Conservation (phyloP, 768 basidiomycete species). For the Chalciporus sphaerocephalus region DNA sequence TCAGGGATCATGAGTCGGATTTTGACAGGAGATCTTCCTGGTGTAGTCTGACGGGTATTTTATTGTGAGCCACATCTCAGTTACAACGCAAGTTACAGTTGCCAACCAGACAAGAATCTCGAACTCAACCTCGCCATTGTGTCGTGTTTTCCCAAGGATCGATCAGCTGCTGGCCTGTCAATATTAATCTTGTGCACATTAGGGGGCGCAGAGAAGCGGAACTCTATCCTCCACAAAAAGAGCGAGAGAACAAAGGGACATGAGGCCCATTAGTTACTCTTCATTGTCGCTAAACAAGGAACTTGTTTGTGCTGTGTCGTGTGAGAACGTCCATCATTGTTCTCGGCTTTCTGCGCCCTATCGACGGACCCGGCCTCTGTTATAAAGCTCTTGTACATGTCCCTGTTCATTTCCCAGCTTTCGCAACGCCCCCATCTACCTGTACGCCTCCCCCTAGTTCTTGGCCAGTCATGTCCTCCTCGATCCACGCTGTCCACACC, state of each 20-base stretch:
- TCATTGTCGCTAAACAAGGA: slow-evolving; percentile 21
- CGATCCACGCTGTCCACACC: slow-evolving; percentile 28
- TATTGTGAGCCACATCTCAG: too few species aligned
- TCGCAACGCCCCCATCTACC: background rate
- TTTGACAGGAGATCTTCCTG: background rate
- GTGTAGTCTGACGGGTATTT: too few species aligned
- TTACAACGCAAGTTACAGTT: too few species aligned
- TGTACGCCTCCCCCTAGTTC: slow-evolving; percentile 5
- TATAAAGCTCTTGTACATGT: slow-evolving; percentile 1
- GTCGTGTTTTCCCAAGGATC: background rate
- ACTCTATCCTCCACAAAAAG: slow-evolving; percentile 7
- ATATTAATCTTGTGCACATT: slow-evolving; percentile 18
- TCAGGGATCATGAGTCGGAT: background rate
- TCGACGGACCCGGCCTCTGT: background rate
- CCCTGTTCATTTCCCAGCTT: background rate
- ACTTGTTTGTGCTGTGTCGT: slow-evolving; percentile 13
- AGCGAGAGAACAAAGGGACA: slow-evolving; percentile 11
- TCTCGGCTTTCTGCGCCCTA: slow-evolving; percentile 5
- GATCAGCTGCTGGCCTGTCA: too few species aligned
- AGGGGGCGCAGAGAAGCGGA: background rate
- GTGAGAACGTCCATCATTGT: slow-evolving; percentile 15
- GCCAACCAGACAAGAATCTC: background rate
- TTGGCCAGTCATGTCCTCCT: slow-evolving; percentile 22
- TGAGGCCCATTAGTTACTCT: slow-evolving; percentile 3
- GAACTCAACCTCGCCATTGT: background rate